Percentiles rank a stretch among this genome's conserved stretches.
Evolutionary conservation across 192 early-diverging fungal species (phyloP).

Genomic region (Backusella psychrophila): DNA sequence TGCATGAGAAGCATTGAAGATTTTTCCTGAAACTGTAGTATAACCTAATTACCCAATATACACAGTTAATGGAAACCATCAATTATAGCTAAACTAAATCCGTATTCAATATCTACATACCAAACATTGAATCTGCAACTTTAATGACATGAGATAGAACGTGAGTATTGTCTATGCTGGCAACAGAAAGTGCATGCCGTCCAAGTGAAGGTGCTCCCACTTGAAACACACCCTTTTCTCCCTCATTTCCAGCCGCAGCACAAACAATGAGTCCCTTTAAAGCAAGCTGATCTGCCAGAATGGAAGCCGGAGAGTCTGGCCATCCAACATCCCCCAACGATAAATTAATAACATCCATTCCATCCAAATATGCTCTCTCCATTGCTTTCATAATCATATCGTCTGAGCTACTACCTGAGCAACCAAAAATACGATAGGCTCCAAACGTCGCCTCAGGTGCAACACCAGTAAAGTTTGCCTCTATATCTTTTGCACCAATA

Average conservation of each 20-base stretch:
- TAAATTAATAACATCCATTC: conserved; percentile 63
- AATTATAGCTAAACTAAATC: neutral
- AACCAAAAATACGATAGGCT: conserved; percentile 64
- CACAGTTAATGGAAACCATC: neutral
- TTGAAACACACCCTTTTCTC: conserved; percentile 54
- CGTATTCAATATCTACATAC: conserved; percentile 24
- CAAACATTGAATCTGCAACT: conserved; percentile 12
- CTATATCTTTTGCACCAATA: conserved; percentile 62
- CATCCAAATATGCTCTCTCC: conserved; percentile 38
- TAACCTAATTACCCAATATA: conserved; percentile 18
- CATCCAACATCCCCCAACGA: conserved; percentile 62
- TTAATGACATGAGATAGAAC: conserved; percentile 21
- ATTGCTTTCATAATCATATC: conserved; percentile 61
- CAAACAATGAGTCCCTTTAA: conserved; percentile 56
- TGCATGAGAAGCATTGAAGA: conserved; percentile 25
- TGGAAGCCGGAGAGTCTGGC: conserved; percentile 48
- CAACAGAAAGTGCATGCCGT: conserved; percentile 55
- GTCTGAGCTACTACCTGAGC: conserved; percentile 42
- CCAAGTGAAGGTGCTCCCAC: conserved; percentile 50
- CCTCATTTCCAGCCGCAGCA: conserved; percentile 77
- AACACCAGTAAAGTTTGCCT: conserved; percentile 63
- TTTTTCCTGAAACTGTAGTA: conserved; percentile 9
- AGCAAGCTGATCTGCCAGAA: conserved; percentile 43
- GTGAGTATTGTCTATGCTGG: conserved; percentile 49
- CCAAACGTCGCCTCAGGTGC: conserved; percentile 74